Percentiles rank a stretch among this genome's conserved stretches.
Evolutionary conservation across 306 rosid genomes (phyloP).

Genomic region (Styphnolobium japonicum): DNA sequence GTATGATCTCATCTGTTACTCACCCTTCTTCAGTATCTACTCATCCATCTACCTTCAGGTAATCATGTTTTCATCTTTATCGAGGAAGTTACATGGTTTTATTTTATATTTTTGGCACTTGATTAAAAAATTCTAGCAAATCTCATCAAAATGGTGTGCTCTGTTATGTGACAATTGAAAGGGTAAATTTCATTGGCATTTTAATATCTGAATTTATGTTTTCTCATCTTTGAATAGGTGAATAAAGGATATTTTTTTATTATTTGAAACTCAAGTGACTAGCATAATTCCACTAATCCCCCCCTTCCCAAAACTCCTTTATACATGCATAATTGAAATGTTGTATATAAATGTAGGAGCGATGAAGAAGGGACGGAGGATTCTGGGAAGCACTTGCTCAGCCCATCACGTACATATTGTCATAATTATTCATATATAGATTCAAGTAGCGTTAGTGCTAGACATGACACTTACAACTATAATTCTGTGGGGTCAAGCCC

Average conservation of each 20-base stretch:
- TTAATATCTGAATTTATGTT: not conserved
- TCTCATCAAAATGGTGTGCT: not conserved
- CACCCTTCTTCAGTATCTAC: conserved; percentile 53
- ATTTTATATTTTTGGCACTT: not conserved
- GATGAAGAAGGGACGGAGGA: conserved; percentile 75
- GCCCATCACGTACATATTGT: conserved; percentile 73
- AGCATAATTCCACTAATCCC: conserved; percentile 8
- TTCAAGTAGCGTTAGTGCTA: conserved; percentile 77
- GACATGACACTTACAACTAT: conserved; percentile 52
- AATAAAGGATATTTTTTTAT: not conserved
- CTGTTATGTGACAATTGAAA: not conserved
- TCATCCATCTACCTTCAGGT: conserved; percentile 64
- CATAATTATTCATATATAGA: conserved; percentile 67
- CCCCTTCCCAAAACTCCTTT: not conserved
- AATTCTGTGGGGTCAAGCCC: conserved; percentile 72
- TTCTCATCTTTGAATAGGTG: conserved; percentile 7
- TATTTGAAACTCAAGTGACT: not conserved
- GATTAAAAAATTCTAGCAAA: not conserved
- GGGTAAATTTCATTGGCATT: conserved; percentile 5
- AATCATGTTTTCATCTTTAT: conserved; percentile 10
- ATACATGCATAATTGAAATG: conserved; percentile 2
- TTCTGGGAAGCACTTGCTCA: conserved; percentile 60
- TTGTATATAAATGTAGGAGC: conserved; percentile 55
- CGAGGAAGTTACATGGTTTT: conserved; percentile 6
- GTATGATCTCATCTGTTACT: conserved; percentile 47